These are phyloP conservation scores for Sclerotinia minor DNA, from an alignment of 2,329 filamentous ascomycete genomes.

Conservation along the genomic window DNA sequence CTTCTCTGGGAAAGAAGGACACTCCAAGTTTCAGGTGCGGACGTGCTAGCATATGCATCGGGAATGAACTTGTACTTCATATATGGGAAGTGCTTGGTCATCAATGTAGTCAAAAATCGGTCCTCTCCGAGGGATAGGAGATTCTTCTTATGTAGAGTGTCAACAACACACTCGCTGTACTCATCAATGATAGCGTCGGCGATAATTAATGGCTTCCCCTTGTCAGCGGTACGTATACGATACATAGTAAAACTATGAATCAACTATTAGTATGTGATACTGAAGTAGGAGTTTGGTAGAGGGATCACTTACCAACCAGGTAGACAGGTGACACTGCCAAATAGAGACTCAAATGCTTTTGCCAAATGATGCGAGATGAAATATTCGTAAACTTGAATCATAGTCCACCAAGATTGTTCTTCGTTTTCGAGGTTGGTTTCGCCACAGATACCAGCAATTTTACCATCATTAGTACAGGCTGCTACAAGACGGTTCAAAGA, in stretches of 20 bases:
- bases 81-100: conserved; percentile 94
- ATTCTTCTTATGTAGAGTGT: conserved; percentile 95
- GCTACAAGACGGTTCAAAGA: conserved; percentile 90
- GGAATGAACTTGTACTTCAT: conserved; percentile 97
- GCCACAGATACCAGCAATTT: conserved; percentile 96
- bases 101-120: conserved; percentile 93
- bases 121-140: conserved; percentile 91
- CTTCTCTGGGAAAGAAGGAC: conserved; percentile 96
- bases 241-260: conserved; percentile 92
- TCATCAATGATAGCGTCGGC: conserved; percentile 84
- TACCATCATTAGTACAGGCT: conserved; percentile 87
- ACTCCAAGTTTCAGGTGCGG: conserved; percentile 90
- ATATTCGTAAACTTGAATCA: conserved; percentile 99
- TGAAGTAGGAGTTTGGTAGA: background rate
- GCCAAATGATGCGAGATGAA: conserved; percentile 97
- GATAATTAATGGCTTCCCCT: conserved; percentile 91
- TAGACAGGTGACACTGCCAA: conserved; percentile 97
- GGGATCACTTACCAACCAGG: conserved; percentile 82
- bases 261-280: conserved; percentile 42
- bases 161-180: conserved; percentile 84
- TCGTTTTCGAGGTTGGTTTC: conserved; percentile 97
- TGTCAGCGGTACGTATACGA: conserved; percentile 88
- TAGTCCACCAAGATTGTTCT: conserved; percentile 95
- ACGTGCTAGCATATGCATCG: conserved; percentile 89
- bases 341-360: conserved; percentile 96